Conservation (phyloP, 306 rosid species). For the Cucumis melo region DNA sequence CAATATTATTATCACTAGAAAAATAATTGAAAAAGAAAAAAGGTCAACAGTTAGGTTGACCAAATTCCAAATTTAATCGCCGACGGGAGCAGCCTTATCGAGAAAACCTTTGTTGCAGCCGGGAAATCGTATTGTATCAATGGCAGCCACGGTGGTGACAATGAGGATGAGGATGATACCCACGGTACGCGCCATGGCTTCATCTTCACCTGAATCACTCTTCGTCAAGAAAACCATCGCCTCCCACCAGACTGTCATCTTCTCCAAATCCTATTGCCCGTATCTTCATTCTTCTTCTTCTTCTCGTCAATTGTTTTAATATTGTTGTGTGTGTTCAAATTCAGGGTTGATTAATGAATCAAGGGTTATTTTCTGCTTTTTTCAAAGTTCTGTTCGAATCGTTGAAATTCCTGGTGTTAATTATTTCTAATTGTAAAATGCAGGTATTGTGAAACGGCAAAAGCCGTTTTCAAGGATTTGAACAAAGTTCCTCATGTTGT, state of each 20-base stretch:
- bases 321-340: not conserved
- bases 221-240: constrained; percentile 64
- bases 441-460: constrained; percentile 81
- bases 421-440: not conserved
- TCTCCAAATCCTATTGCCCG: constrained; percentile 97
- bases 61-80: not conserved
- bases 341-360: not conserved
- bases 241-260: constrained; percentile 67
- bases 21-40: too few species aligned
- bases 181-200: not conserved
- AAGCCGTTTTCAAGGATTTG: constrained; percentile 70
- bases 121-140: not conserved
- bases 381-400: not conserved
- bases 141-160: not conserved
- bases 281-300: constrained; percentile 12
- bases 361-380: not conserved
- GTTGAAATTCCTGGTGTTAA: not conserved
- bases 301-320: not conserved
- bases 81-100: not conserved
- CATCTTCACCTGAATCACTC: constrained; percentile 24
- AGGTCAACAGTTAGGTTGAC: not conserved
- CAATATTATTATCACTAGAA: too few species aligned
- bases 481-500: constrained; percentile 58
- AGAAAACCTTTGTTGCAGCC: not conserved
- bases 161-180: not conserved